These are phyloP conservation scores for Terfezia claveryi DNA, from an alignment of 495 filamentous ascomycete species.

Conservation along the genomic window DNA sequence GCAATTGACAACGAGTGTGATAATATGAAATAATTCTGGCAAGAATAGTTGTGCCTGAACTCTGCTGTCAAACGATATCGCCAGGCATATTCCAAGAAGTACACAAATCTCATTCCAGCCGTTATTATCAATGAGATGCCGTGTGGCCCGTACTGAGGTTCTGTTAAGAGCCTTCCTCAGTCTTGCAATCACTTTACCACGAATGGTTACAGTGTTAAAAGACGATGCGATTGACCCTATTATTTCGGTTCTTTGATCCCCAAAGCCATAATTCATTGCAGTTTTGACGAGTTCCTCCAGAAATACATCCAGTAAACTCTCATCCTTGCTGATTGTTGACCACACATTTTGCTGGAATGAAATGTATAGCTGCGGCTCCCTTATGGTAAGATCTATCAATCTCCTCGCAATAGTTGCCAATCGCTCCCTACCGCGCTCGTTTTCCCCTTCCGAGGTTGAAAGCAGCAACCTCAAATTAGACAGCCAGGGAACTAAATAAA, in stretches of 20 bases:
- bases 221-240: conserved; percentile 36
- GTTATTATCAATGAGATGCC: conserved; percentile 36
- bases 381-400: conserved; percentile 36
- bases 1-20: conserved; percentile 43
- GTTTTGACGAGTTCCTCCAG: conserved; percentile 40
- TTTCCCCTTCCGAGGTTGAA: conserved; percentile 29
- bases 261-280: conserved; percentile 31
- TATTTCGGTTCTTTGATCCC: conserved; percentile 35
- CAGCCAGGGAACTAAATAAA: conserved; percentile 47
- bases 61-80: conserved; percentile 40
- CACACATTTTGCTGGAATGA: conserved; percentile 38
- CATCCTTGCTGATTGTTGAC: conserved; percentile 39
- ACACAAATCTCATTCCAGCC: conserved; percentile 44
- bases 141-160: conserved; percentile 38
- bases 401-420: conserved; percentile 38
- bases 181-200: conserved; percentile 36
- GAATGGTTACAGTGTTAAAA: conserved; percentile 37
- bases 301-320: conserved; percentile 38
- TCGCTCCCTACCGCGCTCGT: conserved; percentile 38
- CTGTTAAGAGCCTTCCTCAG: conserved; percentile 41
- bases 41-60: conserved; percentile 41
- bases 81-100: conserved; percentile 38
- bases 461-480: conserved; percentile 33
- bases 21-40: conserved; percentile 43
- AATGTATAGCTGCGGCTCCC: conserved; percentile 32